Percentiles rank a stretch among this genome's conserved stretches.
Conservation (phyloP, 441 rosid genomes). For the Mallotus japonicus region DNA sequence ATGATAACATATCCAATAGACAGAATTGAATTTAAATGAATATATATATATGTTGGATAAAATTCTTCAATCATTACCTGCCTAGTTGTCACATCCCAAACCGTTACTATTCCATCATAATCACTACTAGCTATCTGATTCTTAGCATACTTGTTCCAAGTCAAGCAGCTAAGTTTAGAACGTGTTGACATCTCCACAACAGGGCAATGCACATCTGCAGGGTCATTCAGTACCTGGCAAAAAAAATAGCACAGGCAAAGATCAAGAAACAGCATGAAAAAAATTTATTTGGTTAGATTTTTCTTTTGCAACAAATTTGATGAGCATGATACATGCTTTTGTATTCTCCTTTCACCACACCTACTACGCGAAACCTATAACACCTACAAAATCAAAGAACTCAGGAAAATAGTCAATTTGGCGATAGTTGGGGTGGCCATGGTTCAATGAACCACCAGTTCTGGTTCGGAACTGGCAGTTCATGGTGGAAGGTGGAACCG, state of each 20-base stretch:
- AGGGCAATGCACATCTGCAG: constrained; percentile 77
- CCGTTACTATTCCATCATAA: constrained; percentile 96
- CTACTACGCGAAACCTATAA: not conserved
- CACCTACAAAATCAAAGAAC: not conserved
- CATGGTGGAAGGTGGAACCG: no score
- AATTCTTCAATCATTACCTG: constrained; percentile 51
- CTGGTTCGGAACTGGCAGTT: no score
- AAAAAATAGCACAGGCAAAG: constrained; percentile 20
- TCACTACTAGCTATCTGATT: constrained; percentile 98
- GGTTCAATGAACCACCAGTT: no score
- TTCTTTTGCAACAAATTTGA: constrained; percentile 1
- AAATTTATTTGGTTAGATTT: not conserved
- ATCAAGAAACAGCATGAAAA: not conserved
- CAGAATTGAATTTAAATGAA: not conserved
- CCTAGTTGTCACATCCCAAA: constrained; percentile 95
- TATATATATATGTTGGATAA: no score
- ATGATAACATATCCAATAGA: not conserved
- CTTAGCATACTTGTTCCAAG: constrained; percentile 95
- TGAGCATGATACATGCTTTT: not conserved
- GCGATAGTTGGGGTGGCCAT: no score
- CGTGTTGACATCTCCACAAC: constrained; percentile 96
- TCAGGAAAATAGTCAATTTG: not conserved
- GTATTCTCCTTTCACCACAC: not conserved
- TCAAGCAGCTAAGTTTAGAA: constrained; percentile 97
- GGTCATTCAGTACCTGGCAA: constrained; percentile 82